These are phyloP conservation scores for Vanrija humicola DNA, from an alignment of 1,284 basidiomycete species.

Conservation along the genomic window DNA sequence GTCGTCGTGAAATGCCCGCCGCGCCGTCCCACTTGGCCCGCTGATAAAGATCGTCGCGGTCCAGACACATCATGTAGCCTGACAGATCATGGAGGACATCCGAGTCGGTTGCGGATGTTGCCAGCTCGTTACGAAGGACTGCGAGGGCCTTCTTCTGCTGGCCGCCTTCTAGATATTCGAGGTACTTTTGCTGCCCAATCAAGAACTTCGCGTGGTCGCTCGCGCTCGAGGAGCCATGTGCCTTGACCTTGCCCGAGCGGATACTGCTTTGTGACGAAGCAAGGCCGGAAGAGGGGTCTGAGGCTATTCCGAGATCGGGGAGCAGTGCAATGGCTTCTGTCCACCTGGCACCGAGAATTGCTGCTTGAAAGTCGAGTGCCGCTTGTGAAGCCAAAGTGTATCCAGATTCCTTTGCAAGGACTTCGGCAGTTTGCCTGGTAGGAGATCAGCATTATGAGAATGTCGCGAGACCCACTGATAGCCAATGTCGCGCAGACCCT, in stretches of 20 bases:
- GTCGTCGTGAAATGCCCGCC: slow-evolving; percentile 68
- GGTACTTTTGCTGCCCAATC: slow-evolving; percentile 90
- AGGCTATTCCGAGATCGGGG: slow-evolving; percentile 60
- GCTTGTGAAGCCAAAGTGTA: slow-evolving; percentile 75
- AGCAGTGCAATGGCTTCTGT: slow-evolving; percentile 70
- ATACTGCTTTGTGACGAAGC: slow-evolving; percentile 29
- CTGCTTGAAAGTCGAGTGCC: slow-evolving; percentile 75
- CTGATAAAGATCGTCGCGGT: slow-evolving; percentile 74
- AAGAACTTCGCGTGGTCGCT: slow-evolving; percentile 74
- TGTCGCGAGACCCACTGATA: slow-evolving; percentile 65
- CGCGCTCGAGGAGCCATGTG: slow-evolving; percentile 17
- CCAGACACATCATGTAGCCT: slow-evolving; percentile 87
- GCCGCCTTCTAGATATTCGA: slow-evolving; percentile 83
- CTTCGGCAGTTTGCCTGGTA: slow-evolving; percentile 75
- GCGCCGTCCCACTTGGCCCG: slow-evolving; percentile 88
- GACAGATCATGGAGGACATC: slow-evolving; percentile 79
- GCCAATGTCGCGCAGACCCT: slow-evolving; percentile 86
- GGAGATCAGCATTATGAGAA: background rate
- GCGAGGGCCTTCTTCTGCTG: slow-evolving; percentile 78
- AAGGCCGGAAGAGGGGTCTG: slow-evolving; percentile 13
- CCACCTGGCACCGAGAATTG: slow-evolving; percentile 83
- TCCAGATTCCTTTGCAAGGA: slow-evolving; percentile 88
- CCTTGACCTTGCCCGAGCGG: slow-evolving; percentile 27
- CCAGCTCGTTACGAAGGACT: slow-evolving; percentile 81
- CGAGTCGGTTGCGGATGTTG: slow-evolving; percentile 65